Percentiles rank a stretch among this genome's conserved stretches.
These are phyloP conservation scores for Apiotrichum sp. DNA, from an alignment of 1,284 basidiomycete genomes.

Conservation along the genomic window DNA sequence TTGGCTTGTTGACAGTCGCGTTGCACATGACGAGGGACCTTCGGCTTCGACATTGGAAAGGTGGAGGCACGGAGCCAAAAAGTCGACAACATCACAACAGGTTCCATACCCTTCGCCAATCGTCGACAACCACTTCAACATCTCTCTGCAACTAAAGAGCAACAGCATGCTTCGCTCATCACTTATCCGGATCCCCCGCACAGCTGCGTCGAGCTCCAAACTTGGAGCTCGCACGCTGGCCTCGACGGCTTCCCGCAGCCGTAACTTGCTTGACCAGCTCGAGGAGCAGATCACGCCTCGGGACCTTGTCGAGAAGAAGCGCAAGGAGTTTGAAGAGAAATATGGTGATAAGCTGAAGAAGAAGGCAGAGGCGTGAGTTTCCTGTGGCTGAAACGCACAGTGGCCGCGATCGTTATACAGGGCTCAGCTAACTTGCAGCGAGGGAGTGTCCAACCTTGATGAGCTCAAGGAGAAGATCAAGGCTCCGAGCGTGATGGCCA, in stretches of 20 bases:
- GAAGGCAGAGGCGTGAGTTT: slow-evolving; percentile 41
- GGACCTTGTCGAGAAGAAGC: slow-evolving; percentile 42
- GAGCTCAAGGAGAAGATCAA: slow-evolving; percentile 43
- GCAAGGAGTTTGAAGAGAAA: slow-evolving; percentile 42
- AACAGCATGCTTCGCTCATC: slow-evolving; percentile 5
- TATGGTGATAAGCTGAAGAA: slow-evolving; percentile 45
- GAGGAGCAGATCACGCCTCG: slow-evolving; percentile 38
- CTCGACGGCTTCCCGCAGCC: slow-evolving; percentile 4
- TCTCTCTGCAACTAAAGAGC: not conserved
- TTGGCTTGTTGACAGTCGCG: too few relatives aligned
- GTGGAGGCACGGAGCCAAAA: slow-evolving; percentile 2
- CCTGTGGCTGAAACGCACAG: too few relatives aligned
- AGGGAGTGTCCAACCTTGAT: slow-evolving; percentile 41
- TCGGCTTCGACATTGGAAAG: not conserved
- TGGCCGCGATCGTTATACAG: too few relatives aligned
- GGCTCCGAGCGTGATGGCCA: slow-evolving; percentile 28
- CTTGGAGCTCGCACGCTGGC: not conserved
- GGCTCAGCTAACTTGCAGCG: slow-evolving; percentile 16
- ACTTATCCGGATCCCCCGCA: slow-evolving; percentile 1
- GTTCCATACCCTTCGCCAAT: not conserved
- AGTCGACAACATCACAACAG: not conserved
- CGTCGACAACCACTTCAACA: not conserved
- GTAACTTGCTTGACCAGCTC: slow-evolving; percentile 29
- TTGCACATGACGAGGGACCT: not conserved
- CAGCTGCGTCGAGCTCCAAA: slow-evolving; percentile 1